Evolutionary conservation across 1,284 basidiomycete species (phyloP), one percentile per base, ranked within the genome.

Genomic region (Takashimella tepidaria): DNA sequence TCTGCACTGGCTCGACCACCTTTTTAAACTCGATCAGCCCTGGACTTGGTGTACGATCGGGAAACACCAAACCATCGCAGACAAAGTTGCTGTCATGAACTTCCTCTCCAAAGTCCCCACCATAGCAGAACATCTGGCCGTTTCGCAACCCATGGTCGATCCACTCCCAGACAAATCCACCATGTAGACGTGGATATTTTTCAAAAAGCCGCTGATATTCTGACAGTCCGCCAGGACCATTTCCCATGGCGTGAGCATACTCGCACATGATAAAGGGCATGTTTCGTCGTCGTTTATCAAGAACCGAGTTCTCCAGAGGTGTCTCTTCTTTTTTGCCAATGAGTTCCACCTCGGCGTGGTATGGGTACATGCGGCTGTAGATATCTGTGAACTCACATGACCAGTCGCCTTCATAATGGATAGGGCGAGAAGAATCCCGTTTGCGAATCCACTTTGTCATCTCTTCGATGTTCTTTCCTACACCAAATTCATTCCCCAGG

Each of bases 151-250:
- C 63, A 47, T 65, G 63, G 54, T 65, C 63, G 27, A 65, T 65
- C 63, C 63, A 65, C 45, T 65, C 63, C 63, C 63, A 66, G 31
- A 66, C 45, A 45, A 66, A 66, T 2, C 63, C 63, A 16, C 63
- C 63, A 40, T 62, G 56, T 19, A 23, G 44, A 21, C 58, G 55
- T 3, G 58, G 52, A 47, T 62, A 60, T 47, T 49, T 56, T 41
- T 62, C 58, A 37, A 57, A 62, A 11, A 62, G 44, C 21, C 50
- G 44, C 41, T 42, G 41, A 23, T 62, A 62, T 49, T 62, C 60
- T 1, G 22, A 11, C 25, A 60, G 40, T 1, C 60, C 56, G 5
- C 58, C 60, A 3, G 60, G 60, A 8, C 60, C 60, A 42, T 62
- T 62, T 13, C 60, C 60, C 60, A 62, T 62, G 11, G 60, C 60